These are phyloP conservation scores for Solanum pennellii DNA, from an alignment of 257 asterid genomes.

Conservation along the genomic window DNA sequence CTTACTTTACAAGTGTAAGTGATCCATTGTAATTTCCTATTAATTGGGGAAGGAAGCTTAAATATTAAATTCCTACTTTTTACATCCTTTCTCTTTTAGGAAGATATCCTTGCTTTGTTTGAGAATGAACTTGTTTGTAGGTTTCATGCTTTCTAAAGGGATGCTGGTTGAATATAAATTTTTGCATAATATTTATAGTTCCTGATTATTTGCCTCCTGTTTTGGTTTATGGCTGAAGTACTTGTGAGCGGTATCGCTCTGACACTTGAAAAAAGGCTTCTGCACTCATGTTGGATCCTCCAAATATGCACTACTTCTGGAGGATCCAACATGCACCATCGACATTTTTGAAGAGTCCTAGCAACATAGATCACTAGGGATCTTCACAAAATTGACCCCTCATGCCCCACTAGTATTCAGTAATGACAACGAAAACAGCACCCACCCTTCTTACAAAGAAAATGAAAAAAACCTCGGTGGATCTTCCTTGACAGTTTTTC, in stretches of 20 bases:
- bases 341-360: background rate
- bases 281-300: background rate
- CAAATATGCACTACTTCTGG: background rate
- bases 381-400: background rate
- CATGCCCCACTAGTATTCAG: background rate
- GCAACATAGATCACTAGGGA: background rate
- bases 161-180: background rate
- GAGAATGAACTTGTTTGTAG: background rate
- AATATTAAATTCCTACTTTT: background rate
- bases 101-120: background rate
- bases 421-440: background rate
- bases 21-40: background rate
- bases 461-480: background rate
- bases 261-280: background rate
- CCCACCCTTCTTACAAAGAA: background rate
- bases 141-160: background rate
- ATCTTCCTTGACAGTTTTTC: background rate
- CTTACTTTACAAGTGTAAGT: background rate
- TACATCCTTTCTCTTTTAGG: background rate
- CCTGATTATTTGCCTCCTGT: background rate
- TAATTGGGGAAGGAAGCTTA: background rate
- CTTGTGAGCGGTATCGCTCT: background rate
- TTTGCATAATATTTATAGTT: background rate
- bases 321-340: background rate
- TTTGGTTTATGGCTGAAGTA: background rate